These are phyloP conservation scores for Rhodamnia argentea DNA, from an alignment of 345 rosid species.

Conservation along the genomic window DNA sequence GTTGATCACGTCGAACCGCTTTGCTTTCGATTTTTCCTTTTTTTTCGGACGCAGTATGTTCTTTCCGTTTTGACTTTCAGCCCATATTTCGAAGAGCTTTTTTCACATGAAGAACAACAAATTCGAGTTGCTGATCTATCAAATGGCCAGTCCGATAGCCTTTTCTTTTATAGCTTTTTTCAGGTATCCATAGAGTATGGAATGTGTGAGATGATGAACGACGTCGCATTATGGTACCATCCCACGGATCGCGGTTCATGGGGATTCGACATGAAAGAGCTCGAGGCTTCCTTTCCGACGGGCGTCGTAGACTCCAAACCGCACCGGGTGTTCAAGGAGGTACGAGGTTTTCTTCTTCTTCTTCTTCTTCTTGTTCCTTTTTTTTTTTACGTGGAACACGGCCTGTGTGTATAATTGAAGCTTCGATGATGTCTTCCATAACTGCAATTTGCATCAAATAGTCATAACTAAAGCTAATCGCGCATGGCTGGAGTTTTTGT, in stretches of 20 bases:
- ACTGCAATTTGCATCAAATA: too few species aligned
- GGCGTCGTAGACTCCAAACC: constrained; percentile 45
- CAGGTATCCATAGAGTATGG: constrained; percentile 77
- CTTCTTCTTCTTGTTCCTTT: too few species aligned
- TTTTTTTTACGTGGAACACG: too few species aligned
- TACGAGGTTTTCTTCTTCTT: neutral
- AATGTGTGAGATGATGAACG: constrained; percentile 67
- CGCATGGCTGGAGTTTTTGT: neutral
- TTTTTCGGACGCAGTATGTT: too few species aligned
- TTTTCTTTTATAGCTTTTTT: neutral
- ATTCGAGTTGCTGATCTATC: neutral
- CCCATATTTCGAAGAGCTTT: neutral
- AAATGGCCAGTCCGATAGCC: too few species aligned
- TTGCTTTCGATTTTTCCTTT: too few species aligned
- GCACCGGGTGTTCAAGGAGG: constrained; percentile 44
- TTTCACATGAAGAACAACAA: neutral
- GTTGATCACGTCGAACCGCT: too few species aligned
- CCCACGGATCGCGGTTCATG: constrained; percentile 33
- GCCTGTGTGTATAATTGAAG: too few species aligned
- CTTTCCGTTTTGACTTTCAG: neutral
- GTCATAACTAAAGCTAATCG: too few species aligned
- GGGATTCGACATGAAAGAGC: constrained; percentile 34
- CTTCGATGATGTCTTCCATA: too few species aligned
- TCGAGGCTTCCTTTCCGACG: constrained; percentile 44
- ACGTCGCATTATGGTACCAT: constrained; percentile 43